Evolutionary conservation across 2,329 filamentous ascomycete species (phyloP).

Genomic region (Colletotrichum abscissum): DNA sequence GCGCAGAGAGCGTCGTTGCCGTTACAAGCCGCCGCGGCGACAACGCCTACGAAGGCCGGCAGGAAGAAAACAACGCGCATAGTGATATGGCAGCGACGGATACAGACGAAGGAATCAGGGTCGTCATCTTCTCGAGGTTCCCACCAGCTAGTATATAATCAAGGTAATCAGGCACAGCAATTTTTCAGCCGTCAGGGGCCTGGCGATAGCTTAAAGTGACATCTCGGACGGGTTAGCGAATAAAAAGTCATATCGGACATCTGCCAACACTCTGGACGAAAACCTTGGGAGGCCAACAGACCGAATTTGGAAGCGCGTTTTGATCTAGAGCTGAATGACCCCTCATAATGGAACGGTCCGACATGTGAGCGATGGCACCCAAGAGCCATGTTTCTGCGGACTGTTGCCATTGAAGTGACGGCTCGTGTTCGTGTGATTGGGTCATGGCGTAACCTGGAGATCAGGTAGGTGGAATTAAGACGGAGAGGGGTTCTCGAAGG

Average conservation of each 20-base stretch:
- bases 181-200: not conserved
- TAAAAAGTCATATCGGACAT: not conserved
- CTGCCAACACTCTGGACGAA: not conserved
- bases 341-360: constrained; percentile 11
- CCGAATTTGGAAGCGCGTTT: not conserved
- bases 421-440: constrained; percentile 20
- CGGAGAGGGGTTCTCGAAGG: not conserved
- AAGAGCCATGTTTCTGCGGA: constrained; percentile 4
- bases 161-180: not conserved
- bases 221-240: constrained; percentile 26
- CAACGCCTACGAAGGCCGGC: constrained; percentile 35
- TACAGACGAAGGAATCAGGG: not conserved
- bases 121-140: not conserved
- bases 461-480: not conserved
- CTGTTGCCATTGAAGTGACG: not conserved
- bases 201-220: constrained; percentile 12
- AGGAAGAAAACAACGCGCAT: constrained; percentile 29
- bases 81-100: not conserved
- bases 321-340: not conserved
- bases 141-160: constrained; percentile 1
- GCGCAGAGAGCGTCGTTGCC: constrained; percentile 66
- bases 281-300: not conserved
- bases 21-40: constrained; percentile 60
- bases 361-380: constrained; percentile 30
- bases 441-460: not conserved